phyloP scores from a whole-genome alignment of 2,329 filamentous ascomycete species.

The Ambrosiella cleistominuta region DNA sequence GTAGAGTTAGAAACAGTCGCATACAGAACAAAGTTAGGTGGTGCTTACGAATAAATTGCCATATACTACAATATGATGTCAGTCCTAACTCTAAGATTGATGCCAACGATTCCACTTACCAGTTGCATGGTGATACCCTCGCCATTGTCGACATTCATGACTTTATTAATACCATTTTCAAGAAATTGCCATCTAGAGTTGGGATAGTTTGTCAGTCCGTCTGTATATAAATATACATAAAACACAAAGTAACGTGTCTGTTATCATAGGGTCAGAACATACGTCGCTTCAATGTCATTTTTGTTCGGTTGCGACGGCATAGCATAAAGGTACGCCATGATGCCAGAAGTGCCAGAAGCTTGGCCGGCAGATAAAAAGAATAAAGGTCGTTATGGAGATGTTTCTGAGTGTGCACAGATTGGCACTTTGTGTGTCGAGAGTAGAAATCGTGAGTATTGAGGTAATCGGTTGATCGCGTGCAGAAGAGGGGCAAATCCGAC shows the following conservation, averaged over 20 bases:
- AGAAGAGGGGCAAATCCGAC: too few relatives aligned
- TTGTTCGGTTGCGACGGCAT: slow-evolving; percentile 43
- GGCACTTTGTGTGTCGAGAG: too few relatives aligned
- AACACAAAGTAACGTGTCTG: neutral
- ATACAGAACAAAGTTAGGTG: neutral
- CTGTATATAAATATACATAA: neutral
- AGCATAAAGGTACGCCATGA: slow-evolving; percentile 17
- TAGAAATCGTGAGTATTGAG: too few relatives aligned
- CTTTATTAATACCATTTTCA: slow-evolving; percentile 70
- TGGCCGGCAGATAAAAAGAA: neutral
- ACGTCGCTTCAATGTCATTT: slow-evolving; percentile 41
- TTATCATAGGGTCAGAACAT: slow-evolving; percentile 13
- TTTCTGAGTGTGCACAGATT: too few relatives aligned
- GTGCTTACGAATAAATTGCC: slow-evolving; percentile 70
- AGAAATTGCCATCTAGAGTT: slow-evolving; percentile 69
- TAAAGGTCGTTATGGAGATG: too few relatives aligned
- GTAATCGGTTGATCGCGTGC: too few relatives aligned
- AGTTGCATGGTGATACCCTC: slow-evolving; percentile 88
- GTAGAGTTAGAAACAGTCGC: neutral
- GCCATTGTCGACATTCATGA: slow-evolving; percentile 72
- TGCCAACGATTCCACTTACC: slow-evolving; percentile 28
- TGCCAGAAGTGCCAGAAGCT: neutral
- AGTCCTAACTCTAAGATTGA: neutral
- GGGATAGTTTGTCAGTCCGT: neutral
- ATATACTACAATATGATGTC: slow-evolving; percentile 50